A percentile compares a stretch with the other conserved stretches of the same genome.
Evolutionary conservation across 2,329 filamentous ascomycete species (phyloP).

Genomic region (Fusarium redolens): DNA sequence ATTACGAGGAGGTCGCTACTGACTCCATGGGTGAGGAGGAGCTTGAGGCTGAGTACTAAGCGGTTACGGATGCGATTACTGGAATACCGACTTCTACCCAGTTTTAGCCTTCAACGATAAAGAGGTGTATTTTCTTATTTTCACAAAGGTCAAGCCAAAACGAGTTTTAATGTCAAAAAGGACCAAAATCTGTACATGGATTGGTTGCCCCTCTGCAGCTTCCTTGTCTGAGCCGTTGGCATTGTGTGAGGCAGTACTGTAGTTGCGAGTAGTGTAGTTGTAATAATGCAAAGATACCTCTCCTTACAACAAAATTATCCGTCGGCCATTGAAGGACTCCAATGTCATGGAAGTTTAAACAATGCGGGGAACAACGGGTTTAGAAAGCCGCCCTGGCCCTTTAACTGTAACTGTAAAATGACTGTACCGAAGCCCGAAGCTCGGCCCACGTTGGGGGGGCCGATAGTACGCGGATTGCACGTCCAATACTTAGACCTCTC

Average conservation of each 20-base stretch:
- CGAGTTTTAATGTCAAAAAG: constrained; percentile 53
- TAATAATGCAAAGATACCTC: constrained; percentile 33
- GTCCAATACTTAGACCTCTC: constrained; percentile 24
- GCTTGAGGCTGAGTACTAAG: constrained; percentile 90
- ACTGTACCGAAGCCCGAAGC: constrained; percentile 23
- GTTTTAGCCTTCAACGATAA: constrained; percentile 47
- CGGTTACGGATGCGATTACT: constrained; percentile 38
- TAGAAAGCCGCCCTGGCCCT: neutral
- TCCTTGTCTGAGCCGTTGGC: constrained; percentile 26
- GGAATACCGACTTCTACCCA: constrained; percentile 40
- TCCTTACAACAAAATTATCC: neutral
- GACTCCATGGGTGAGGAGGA: constrained; percentile 92
- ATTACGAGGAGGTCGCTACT: constrained; percentile 98
- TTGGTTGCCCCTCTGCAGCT: constrained; percentile 13
- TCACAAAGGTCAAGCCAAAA: constrained; percentile 49
- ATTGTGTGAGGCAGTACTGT: constrained; percentile 24
- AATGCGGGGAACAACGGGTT: constrained; percentile 25
- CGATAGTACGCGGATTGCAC: constrained; percentile 47
- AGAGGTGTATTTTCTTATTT: constrained; percentile 55
- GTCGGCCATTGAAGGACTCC: neutral
- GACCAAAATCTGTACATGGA: constrained; percentile 49
- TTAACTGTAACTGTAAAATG: constrained; percentile 2
- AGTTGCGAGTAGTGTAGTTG: constrained; percentile 36
- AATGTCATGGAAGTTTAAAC: neutral
- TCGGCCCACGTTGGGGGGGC: constrained; percentile 42